These are phyloP conservation scores for Bidens hawaiensis DNA, from an alignment of 140 eudicot genomes.

Conservation along the genomic window DNA sequence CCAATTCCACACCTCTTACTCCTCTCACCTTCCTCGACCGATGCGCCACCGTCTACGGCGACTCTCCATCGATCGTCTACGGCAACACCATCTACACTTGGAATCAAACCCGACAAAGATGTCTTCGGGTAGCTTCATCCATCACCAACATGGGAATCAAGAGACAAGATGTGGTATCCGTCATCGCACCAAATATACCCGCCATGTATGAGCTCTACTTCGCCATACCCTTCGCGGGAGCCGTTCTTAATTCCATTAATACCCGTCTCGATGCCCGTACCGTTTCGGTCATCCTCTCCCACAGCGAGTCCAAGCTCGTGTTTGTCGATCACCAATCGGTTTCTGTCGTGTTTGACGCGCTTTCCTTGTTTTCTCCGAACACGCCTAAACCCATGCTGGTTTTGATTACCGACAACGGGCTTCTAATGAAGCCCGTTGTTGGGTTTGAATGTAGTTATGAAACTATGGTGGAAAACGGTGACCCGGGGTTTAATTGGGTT, in stretches of 20 bases:
- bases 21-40: constrained; percentile 63
- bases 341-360: constrained; percentile 36
- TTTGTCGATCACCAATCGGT: constrained; percentile 46
- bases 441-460: constrained; percentile 33
- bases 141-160: constrained; percentile 46
- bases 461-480: constrained; percentile 42
- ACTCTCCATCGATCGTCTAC: constrained; percentile 52
- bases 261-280: constrained; percentile 67
- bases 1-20: constrained; percentile 61
- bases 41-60: constrained; percentile 64
- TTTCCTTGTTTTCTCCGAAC: constrained; percentile 35
- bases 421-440: background rate
- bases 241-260: constrained; percentile 59
- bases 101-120: constrained; percentile 51
- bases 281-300: constrained; percentile 52
- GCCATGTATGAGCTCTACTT: constrained; percentile 83
- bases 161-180: constrained; percentile 52
- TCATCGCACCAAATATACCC: constrained; percentile 70
- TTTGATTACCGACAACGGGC: constrained; percentile 32
- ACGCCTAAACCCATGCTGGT: constrained; percentile 32
- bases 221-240: constrained; percentile 76
- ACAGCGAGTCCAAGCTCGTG: constrained; percentile 43
- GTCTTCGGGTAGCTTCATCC: constrained; percentile 64
- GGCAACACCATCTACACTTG: constrained; percentile 42
- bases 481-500: constrained; percentile 45